Percentiles rank a stretch among this genome's conserved stretches.
Conservation (phyloP, 495 filamentous ascomycete genomes). For the Lepraria neglecta region DNA sequence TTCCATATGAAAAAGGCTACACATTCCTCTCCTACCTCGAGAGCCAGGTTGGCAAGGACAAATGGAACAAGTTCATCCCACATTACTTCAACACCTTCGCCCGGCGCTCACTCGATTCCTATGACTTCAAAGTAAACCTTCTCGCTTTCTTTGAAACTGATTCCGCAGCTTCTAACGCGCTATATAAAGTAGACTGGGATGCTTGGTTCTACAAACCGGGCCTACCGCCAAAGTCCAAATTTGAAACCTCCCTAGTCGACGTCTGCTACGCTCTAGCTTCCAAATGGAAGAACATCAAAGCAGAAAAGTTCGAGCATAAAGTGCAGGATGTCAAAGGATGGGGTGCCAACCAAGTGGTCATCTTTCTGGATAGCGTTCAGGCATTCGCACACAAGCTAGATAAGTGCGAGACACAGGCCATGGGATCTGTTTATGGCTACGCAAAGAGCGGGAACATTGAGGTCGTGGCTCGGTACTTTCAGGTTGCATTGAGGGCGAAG, state of each 20-base stretch:
- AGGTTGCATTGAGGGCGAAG: conserved; percentile 67
- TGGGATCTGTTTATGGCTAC: conserved; percentile 69
- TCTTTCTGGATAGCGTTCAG: conserved; percentile 77
- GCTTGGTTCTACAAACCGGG: conserved; percentile 78
- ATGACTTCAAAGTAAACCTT: conserved; percentile 84
- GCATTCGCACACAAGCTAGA: conserved; percentile 55
- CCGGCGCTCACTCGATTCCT: conserved; percentile 77
- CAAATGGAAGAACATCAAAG: conserved; percentile 59
- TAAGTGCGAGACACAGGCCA: conserved; percentile 52
- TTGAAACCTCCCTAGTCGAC: conserved; percentile 82
- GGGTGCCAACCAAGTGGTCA: conserved; percentile 79
- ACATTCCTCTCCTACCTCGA: conserved; percentile 80
- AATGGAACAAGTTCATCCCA: conserved; percentile 90
- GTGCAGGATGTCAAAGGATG: conserved; percentile 62
- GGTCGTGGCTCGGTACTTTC: conserved; percentile 69
- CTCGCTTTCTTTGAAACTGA: conserved; percentile 74
- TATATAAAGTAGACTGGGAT: conserved; percentile 78
- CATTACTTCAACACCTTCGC: conserved; percentile 84
- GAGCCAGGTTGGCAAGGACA: conserved; percentile 70
- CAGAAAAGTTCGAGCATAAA: conserved; percentile 53
- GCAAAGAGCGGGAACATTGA: conserved; percentile 71
- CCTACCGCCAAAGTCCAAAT: conserved; percentile 80
- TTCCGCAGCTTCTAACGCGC: conserved; percentile 55
- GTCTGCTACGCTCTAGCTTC: conserved; percentile 73
- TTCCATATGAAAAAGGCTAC: conserved; percentile 73